A percentile compares a stretch with the other conserved stretches of the same genome.
Evolutionary conservation across 345 rosid species (phyloP).

Genomic region (Hibiscus tridactylites): DNA sequence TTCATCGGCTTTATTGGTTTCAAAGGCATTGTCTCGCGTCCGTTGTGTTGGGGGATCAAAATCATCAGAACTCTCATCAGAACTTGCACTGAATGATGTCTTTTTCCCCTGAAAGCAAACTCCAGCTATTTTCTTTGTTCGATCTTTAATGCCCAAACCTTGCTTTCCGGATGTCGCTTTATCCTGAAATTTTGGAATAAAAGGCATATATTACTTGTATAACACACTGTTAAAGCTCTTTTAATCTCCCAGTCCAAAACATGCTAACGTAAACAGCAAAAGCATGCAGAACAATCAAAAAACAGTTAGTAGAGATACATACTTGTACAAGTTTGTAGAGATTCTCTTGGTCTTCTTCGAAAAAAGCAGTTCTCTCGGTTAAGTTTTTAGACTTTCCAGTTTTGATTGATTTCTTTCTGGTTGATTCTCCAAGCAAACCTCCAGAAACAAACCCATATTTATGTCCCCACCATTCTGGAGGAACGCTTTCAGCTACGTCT

Average conservation of each 20-base stretch:
- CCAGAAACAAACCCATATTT: slow-evolving; percentile 84
- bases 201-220: not conserved
- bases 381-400: slow-evolving; percentile 23
- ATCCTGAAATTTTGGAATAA: slow-evolving; percentile 37
- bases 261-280: not conserved
- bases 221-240: not conserved
- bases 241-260: not conserved
- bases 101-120: slow-evolving; percentile 67
- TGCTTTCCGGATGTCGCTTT: slow-evolving; percentile 91
- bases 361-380: slow-evolving; percentile 52
- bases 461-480: slow-evolving; percentile 90
- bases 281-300: not conserved
- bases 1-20: slow-evolving; percentile 20
- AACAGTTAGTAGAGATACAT: not conserved
- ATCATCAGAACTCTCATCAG: slow-evolving; percentile 36
- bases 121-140: slow-evolving; percentile 80
- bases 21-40: slow-evolving; percentile 18
- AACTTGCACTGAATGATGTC: slow-evolving; percentile 53
- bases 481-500: slow-evolving; percentile 28
- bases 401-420: slow-evolving; percentile 38
- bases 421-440: slow-evolving; percentile 77
- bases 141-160: slow-evolving; percentile 80
- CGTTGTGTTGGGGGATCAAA: slow-evolving; percentile 26
- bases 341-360: slow-evolving; percentile 96
- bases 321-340: slow-evolving; percentile 94